Base-by-base conservation (phyloP, 805 yeast species). In the Candida hispaniensis region DNA sequence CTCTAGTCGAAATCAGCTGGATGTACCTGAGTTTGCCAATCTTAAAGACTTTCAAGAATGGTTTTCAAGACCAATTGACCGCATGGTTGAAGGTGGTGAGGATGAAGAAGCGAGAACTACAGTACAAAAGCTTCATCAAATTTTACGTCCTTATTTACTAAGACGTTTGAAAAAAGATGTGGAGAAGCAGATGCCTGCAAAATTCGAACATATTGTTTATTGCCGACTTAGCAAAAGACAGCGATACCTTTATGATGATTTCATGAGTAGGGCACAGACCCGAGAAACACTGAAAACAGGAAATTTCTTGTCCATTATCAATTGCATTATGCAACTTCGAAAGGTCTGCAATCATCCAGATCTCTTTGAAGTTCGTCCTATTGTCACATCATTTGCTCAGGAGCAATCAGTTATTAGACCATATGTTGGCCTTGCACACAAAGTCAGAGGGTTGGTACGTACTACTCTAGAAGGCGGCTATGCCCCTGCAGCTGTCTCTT, bases 111-210 rank as follows among this genome's bases (percentile, higher is more conserved):
- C 97, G 0, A 71, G 71, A 42, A 72, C 74, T 42, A 86, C 96
- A 0, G 94, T 91, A 18, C 64, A 80, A 8, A 79, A 93, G 50
- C 64, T 91, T 38, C 99, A 91, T 58, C 93, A 83, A 54, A 94
- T 91, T 13, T 61, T 91, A 46, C 71, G 98, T 44, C 99, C 99
- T 0, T 91, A 88, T 50, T 61, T 91, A 23, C 61, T 91, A 41
- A 73, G 99, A 54, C 74, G 99, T 45, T 67, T 91, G 51, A 91
- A 91, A 54, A 83, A 81, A 13, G 99, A 91, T 57, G 99, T 91
- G 9, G 99, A 91, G 49, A 85, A 88, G 51, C 98, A 91, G 57
- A 91, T 91, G 98, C 99, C 99, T 1, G 95, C 80, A 0, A 91
- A 91, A 51, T 81, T 85, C 55, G 99, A 91, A 54, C 99, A 91